Base-by-base conservation (phyloP, 2,329 filamentous ascomycete species). In the Arthroderma sp. region DNA sequence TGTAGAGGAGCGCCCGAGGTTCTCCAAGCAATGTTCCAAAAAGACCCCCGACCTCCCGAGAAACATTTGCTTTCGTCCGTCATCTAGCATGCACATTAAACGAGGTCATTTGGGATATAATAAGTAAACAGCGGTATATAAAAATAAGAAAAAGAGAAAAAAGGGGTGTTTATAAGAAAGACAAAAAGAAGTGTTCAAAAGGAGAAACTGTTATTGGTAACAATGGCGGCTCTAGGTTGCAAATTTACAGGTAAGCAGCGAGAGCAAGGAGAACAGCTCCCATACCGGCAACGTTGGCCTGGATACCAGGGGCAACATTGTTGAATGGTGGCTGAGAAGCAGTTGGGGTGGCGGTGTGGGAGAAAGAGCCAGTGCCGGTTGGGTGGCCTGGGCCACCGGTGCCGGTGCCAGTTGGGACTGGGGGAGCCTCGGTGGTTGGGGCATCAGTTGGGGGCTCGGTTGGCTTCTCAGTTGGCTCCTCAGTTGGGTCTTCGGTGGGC, bases 231-330 rank as follows among this genome's bases (percentile, higher is more conserved):
- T 30, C 39, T 29, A 15, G 31, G 34, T 38, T 43, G 36, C 9
- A 43, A 36, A 47, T 49, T 51, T 75, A 67, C 70, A 75, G 55
- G 67, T 72, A 49, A 36, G 53, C 57, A 50, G 56, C 59, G 33
- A 54, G 46, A 33, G 48, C 54, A 47, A 52, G 59, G 42, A 50
- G 42, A 49, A 46, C 44, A 42, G 53, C 47, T 43, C 51, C 50
- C 36, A 51, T 29, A 36, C 48, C 50, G 22, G 48, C 50, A 42
- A 52, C 36, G 45, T 42, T 49, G 43, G 45, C 41, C 29, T 42
- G 32, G 38, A 47, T 11, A 43, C 43, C 47, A 37, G 49, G 43
- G 29, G 43, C 51, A 31, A 46, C 48, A 42, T 48, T 49, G n/a
- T 45, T 41, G 44, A 50, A 49, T 31, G 47, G 36, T 30, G 56